phyloP scores from a whole-genome alignment of 495 filamentous ascomycete species.

The Amorphotheca resinae region DNA sequence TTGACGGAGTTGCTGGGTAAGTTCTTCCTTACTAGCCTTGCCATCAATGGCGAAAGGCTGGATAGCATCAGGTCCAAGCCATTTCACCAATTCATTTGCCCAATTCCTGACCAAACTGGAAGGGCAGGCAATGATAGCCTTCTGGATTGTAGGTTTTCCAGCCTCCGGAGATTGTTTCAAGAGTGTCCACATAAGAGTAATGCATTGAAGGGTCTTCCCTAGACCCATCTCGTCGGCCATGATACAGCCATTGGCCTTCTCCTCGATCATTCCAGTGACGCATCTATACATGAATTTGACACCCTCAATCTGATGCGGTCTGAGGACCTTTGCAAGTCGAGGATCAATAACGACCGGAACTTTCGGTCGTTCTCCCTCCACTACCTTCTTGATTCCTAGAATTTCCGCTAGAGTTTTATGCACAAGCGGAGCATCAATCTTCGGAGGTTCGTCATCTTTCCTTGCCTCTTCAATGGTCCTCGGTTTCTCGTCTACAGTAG shows the following conservation, averaged over 20 bases:
- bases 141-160: conserved; percentile 86
- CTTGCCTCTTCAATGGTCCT: conserved; percentile 37
- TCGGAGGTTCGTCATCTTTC: conserved; percentile 37
- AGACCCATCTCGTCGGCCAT: conserved; percentile 99
- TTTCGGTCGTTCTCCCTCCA: conserved; percentile 65
- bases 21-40: conserved; percentile 87
- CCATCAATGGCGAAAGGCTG: conserved; percentile 95
- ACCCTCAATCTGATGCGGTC: conserved; percentile 96
- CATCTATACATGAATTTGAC: conserved; percentile 96
- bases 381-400: conserved; percentile 82
- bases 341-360: conserved; percentile 98
- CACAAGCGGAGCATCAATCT: conserved; percentile 67
- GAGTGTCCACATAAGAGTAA: conserved; percentile 81
- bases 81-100: conserved; percentile 92
- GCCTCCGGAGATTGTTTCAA: conserved; percentile 92
- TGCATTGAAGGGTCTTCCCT: conserved; percentile 74
- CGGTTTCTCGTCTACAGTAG: conserved; percentile 78
- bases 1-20: conserved; percentile 79
- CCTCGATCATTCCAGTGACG: conserved; percentile 86
- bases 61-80: conserved; percentile 85
- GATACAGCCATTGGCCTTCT: conserved; percentile 92
- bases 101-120: conserved; percentile 95
- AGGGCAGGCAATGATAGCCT: conserved; percentile 97
- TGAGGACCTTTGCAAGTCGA: conserved; percentile 74
- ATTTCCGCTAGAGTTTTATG: conserved; percentile 96